Evolutionary conservation across 345 rosid species (phyloP).

Genomic region (Odontarrhena argentea): DNA sequence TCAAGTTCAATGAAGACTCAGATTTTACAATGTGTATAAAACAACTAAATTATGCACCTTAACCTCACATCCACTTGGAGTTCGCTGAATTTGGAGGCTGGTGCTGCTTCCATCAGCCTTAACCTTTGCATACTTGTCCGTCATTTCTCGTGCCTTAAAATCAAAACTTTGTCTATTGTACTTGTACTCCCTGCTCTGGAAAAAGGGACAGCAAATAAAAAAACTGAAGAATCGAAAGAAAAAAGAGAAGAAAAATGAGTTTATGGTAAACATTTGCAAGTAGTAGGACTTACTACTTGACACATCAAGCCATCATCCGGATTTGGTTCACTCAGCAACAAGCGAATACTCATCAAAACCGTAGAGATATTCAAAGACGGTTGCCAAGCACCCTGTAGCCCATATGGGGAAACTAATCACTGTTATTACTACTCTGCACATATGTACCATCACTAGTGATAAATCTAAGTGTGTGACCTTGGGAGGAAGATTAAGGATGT

Average conservation of each 20-base stretch:
- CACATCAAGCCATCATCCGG: constrained; percentile 87
- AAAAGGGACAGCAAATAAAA: not conserved
- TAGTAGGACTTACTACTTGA: constrained; percentile 60
- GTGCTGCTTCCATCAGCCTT: constrained; percentile 39
- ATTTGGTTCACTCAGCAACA: constrained; percentile 76
- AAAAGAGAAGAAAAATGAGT: constrained; percentile 15
- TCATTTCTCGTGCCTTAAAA: constrained; percentile 67
- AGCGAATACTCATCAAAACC: constrained; percentile 65
- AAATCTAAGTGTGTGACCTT: constrained; percentile 49
- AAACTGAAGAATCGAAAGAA: not conserved
- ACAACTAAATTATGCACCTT: constrained; percentile 13
- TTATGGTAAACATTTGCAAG: not conserved
- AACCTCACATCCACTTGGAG: constrained; percentile 34
- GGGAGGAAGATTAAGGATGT: constrained; percentile 88
- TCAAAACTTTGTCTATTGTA: constrained; percentile 75
- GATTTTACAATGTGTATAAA: not conserved
- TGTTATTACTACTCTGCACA: not conserved
- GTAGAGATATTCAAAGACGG: constrained; percentile 86
- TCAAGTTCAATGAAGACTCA: not conserved
- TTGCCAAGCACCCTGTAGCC: constrained; percentile 90
- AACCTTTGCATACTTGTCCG: constrained; percentile 64
- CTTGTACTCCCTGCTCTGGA: constrained; percentile 82
- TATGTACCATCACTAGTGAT: not conserved
- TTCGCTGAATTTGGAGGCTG: constrained; percentile 36
- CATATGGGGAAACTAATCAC: constrained; percentile 16